phyloP scores from a whole-genome alignment of 441 rosid species.

The Flueggea neowawraea region DNA sequence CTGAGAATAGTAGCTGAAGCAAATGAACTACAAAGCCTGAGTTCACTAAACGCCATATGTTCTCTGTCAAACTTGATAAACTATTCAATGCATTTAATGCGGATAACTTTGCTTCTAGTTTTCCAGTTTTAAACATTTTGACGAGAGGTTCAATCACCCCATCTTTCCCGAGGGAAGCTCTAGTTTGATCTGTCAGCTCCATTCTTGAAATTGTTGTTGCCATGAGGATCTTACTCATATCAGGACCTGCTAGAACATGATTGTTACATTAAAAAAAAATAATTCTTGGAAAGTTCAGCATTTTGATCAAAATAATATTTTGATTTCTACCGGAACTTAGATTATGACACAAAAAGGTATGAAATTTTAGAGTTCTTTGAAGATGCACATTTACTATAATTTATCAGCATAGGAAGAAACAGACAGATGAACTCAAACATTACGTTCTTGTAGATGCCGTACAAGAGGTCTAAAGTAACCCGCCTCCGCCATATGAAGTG shows the following conservation, averaged over 20 bases:
- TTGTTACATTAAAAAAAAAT: too few relatives aligned
- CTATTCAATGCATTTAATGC: conserved; percentile 62
- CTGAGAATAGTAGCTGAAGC: conserved; percentile 57
- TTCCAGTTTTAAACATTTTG: conserved; percentile 56
- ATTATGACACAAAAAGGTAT: too few relatives aligned
- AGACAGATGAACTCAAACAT: neutral
- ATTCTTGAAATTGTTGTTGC: conserved; percentile 66
- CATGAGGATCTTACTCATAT: conserved; percentile 79
- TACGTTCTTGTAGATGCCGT: conserved; percentile 56
- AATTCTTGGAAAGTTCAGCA: too few relatives aligned
- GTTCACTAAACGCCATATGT: conserved; percentile 37
- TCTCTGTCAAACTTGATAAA: conserved; percentile 41
- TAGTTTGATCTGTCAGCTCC: conserved; percentile 63
- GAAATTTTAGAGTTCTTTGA: too few relatives aligned
- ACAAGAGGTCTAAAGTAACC: conserved; percentile 73
- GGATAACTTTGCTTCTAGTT: conserved; percentile 66
- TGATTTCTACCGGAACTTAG: too few relatives aligned
- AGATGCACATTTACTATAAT: too few relatives aligned
- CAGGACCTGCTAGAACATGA: conserved; percentile 45
- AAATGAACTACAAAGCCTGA: conserved; percentile 50
- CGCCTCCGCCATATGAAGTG: conserved; percentile 80
- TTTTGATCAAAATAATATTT: too few relatives aligned
- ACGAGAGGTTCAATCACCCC: conserved; percentile 63
- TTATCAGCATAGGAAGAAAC: too few relatives aligned
- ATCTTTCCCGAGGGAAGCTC: conserved; percentile 59